These are phyloP conservation scores for Babesia sp. DNA, from an alignment of 169 alveolate genomes.

Conservation along the genomic window DNA sequence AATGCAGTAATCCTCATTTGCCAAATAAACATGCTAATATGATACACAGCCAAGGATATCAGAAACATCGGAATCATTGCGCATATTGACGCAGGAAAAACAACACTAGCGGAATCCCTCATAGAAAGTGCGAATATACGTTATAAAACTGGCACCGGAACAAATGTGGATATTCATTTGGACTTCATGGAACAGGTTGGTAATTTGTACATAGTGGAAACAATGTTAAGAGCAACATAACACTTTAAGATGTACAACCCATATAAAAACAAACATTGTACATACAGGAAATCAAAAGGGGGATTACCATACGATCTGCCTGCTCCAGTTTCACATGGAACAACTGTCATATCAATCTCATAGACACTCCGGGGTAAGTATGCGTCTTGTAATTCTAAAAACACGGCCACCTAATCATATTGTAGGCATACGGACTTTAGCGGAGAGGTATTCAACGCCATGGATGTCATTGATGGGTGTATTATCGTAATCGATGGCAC, in stretches of 20 bases:
- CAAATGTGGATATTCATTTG: slow-evolving; percentile 38
- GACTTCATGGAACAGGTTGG: slow-evolving; percentile 90
- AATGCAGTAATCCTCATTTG: no score
- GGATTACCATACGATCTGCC: slow-evolving; percentile 90
- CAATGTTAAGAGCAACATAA: neutral
- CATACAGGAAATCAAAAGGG: slow-evolving; percentile 83
- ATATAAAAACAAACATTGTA: neutral
- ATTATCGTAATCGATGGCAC: slow-evolving; percentile 88
- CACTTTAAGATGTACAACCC: neutral
- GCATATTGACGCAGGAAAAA: slow-evolving; percentile 97
- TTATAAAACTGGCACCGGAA: neutral
- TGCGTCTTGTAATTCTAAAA: no score
- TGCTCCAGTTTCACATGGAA: slow-evolving; percentile 87
- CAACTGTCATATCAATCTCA: slow-evolving; percentile 75
- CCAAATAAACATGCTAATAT: neutral
- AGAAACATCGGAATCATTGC: slow-evolving; percentile 91
- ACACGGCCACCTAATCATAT: neutral
- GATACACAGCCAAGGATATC: slow-evolving; percentile 19
- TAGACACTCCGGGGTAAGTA: slow-evolving; percentile 89
- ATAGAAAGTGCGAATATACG: slow-evolving; percentile 76
- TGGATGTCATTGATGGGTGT: slow-evolving; percentile 87
- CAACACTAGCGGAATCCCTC: slow-evolving; percentile 95
- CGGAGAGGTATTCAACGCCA: slow-evolving; percentile 85
- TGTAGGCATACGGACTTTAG: slow-evolving; percentile 86
- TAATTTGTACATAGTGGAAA: neutral